These are phyloP conservation scores for Pyracantha coccinea DNA, from an alignment of 331 rosid species.

Conservation along the genomic window DNA sequence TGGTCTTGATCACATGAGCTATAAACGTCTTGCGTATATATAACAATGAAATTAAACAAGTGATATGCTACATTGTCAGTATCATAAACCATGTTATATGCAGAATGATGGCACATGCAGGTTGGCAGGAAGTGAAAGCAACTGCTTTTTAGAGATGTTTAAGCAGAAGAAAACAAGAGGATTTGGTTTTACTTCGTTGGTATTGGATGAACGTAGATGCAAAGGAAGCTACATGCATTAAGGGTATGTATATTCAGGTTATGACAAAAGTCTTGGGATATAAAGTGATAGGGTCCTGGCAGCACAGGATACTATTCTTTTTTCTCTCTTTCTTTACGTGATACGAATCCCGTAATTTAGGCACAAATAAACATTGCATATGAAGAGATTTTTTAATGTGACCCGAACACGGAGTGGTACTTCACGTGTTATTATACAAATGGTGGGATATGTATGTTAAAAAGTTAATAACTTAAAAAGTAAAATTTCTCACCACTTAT, in stretches of 20 bases:
- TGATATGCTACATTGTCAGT: neutral
- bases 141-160: neutral
- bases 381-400: too few relatives aligned
- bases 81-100: neutral
- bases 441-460: too few relatives aligned
- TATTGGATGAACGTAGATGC: neutral
- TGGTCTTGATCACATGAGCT: neutral
- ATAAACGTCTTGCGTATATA: neutral
- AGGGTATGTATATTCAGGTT: neutral
- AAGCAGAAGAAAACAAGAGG: neutral
- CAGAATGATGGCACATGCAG: neutral
- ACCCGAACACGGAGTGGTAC: rapidly evolving
- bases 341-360: neutral
- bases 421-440: rapidly evolving
- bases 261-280: neutral
- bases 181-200: neutral
- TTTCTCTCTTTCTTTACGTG: neutral
- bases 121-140: neutral
- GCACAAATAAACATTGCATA: neutral
- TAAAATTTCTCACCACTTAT: too few relatives aligned
- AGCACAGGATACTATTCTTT: neutral
- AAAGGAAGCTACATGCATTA: slow-evolving; percentile 1
- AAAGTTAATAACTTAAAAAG: too few relatives aligned
- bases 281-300: neutral
- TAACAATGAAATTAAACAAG: neutral